A percentile compares a stretch with the other conserved stretches of the same genome.
phyloP scores from a whole-genome alignment of 176 grass and related monocot genomes.

The Juncus effusus region DNA sequence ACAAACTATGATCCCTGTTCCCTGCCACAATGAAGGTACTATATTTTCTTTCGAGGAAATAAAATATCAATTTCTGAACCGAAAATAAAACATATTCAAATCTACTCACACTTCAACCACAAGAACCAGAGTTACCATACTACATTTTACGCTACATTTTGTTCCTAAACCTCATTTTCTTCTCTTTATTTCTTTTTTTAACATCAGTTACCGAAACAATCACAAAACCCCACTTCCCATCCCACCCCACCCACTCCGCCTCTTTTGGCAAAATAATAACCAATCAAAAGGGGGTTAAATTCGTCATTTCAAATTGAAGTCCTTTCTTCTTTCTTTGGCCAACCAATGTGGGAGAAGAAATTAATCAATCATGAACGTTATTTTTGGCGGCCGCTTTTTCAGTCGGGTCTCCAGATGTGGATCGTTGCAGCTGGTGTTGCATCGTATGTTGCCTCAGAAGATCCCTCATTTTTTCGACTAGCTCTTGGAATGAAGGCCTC shows the following conservation, averaged over 20 bases:
- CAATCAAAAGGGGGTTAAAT: slow-evolving; percentile 3
- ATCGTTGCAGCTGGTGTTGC: slow-evolving; percentile 54
- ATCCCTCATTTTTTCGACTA: slow-evolving; percentile 62
- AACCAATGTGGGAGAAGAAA: not conserved
- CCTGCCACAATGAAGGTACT: not conserved
- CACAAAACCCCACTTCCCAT: slow-evolving; percentile 18
- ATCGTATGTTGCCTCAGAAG: slow-evolving; percentile 56
- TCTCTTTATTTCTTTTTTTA: slow-evolving; percentile 7
- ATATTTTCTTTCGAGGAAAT: not conserved
- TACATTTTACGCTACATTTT: not conserved
- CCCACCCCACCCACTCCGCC: not conserved
- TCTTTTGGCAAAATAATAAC: slow-evolving; percentile 5
- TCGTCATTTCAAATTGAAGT: not conserved
- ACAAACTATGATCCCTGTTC: not conserved
- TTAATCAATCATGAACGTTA: slow-evolving; percentile 43
- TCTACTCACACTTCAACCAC: not conserved
- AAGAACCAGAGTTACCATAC: not conserved
- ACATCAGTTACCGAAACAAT: slow-evolving; percentile 10
- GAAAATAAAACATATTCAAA: no score
- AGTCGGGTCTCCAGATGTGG: slow-evolving; percentile 25
- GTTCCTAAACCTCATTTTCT: not conserved
- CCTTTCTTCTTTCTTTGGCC: slow-evolving; percentile 4
- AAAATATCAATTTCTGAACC: no score
- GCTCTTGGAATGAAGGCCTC: slow-evolving; percentile 74
- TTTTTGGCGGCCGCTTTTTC: slow-evolving; percentile 31